These are phyloP conservation scores for Colletotrichum chlorophyti DNA, from an alignment of 2,329 filamentous ascomycete genomes.

Conservation along the genomic window DNA sequence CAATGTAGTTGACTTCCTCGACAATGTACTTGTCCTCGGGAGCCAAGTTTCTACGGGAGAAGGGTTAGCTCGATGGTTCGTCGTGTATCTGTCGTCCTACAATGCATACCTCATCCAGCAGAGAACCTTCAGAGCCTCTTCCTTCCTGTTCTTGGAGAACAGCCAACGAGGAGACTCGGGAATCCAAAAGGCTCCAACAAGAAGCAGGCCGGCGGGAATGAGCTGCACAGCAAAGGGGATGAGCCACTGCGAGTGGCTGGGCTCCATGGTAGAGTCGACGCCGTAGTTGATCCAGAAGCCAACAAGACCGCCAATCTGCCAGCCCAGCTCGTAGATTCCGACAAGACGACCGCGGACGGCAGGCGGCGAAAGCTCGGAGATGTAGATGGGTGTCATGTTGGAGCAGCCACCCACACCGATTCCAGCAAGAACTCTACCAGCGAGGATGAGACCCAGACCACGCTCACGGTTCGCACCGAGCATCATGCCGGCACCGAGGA, in stretches of 20 bases:
- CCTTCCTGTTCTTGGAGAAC: slow-evolving; percentile 65
- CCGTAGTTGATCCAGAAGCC: slow-evolving; percentile 71
- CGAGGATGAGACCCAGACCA: slow-evolving; percentile 70
- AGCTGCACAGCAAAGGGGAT: slow-evolving; percentile 72
- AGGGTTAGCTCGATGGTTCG: neutral
- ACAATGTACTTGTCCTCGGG: slow-evolving; percentile 69
- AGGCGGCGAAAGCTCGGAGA: slow-evolving; percentile 65
- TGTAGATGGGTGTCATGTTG: slow-evolving; percentile 69
- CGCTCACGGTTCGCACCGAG: slow-evolving; percentile 67
- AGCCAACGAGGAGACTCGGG: slow-evolving; percentile 75
- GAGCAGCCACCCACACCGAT: slow-evolving; percentile 68
- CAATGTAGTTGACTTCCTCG: slow-evolving; percentile 76
- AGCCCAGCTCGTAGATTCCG: slow-evolving; percentile 71
- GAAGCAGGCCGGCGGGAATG: slow-evolving; percentile 68
- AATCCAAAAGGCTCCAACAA: slow-evolving; percentile 65
- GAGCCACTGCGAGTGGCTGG: slow-evolving; percentile 63
- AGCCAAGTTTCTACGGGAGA: slow-evolving; percentile 49
- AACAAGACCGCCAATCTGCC: slow-evolving; percentile 68
- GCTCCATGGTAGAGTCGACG: slow-evolving; percentile 56
- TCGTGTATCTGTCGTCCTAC: too few relatives aligned
- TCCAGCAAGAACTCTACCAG: slow-evolving; percentile 68
- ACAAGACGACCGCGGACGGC: slow-evolving; percentile 70
- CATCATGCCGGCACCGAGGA: slow-evolving; percentile 76
- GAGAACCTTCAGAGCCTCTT: slow-evolving; percentile 63
- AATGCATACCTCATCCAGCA: slow-evolving; percentile 63